phyloP scores from a whole-genome alignment of 2,329 filamentous ascomycete genomes.

The Byssochlamys sp. region DNA sequence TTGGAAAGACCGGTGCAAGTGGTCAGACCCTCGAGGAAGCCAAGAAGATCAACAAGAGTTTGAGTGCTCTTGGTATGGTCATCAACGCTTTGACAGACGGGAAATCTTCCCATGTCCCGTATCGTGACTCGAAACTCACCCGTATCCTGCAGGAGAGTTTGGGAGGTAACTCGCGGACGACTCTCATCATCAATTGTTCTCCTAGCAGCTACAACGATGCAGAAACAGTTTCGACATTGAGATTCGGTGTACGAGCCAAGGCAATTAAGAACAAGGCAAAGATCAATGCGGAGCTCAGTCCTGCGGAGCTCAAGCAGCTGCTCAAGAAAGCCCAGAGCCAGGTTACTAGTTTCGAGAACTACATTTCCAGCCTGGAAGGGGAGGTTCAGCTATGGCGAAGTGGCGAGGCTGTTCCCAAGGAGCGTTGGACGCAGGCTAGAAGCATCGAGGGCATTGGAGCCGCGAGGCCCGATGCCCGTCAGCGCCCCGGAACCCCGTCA shows the following conservation, averaged over 20 bases:
- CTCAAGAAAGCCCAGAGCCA: conserved; percentile 88
- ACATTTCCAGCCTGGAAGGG: conserved; percentile 71
- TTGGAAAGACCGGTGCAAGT: conserved; percentile 94
- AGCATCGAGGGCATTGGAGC: conserved; percentile 43
- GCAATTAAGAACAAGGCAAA: conserved; percentile 99
- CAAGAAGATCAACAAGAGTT: conserved; percentile 99
- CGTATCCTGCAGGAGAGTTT: conserved; percentile 93
- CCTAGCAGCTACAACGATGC: conserved; percentile 96
- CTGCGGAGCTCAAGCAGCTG: conserved; percentile 83
- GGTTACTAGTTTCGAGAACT: conserved; percentile 77
- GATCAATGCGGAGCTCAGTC: conserved; percentile 95
- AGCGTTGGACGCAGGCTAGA: conserved; percentile 68
- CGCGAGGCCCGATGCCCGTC: conserved; percentile 15
- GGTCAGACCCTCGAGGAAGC: conserved; percentile 95
- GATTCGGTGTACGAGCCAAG: conserved; percentile 93
- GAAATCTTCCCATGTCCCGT: conserved; percentile 91
- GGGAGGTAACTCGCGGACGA: conserved; percentile 96
- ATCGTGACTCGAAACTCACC: conserved; percentile 95
- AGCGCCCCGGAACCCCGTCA: conserved; percentile 31
- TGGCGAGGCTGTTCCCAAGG: conserved; percentile 79
- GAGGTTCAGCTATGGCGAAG: conserved; percentile 81
- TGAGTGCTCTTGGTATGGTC: conserved; percentile 96
- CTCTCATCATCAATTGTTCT: conserved; percentile 97
- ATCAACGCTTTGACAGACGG: conserved; percentile 95
- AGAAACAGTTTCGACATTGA: conserved; percentile 82